Evolutionary conservation across 1,284 basidiomycete genomes (phyloP).

Genomic region (Agaricales sp.): DNA sequence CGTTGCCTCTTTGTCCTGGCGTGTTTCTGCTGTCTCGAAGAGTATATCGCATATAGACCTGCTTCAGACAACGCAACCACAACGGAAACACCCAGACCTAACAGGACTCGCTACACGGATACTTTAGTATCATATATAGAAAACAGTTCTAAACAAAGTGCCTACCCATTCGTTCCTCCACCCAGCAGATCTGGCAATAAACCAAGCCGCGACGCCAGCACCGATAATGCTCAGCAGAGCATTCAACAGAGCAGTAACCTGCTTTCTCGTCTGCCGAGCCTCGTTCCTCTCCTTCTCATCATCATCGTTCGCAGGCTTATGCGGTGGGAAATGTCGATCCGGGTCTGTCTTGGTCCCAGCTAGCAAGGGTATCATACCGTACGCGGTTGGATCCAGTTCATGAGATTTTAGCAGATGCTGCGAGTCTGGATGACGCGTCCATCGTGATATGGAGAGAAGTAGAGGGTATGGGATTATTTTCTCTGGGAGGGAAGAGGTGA

Average conservation of each 20-base stretch:
- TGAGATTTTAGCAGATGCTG: conserved; percentile 34
- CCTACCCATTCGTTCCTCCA: conserved; percentile 68
- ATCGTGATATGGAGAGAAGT: conserved; percentile 51
- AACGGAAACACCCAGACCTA: conserved; percentile 47
- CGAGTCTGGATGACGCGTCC: conserved; percentile 43
- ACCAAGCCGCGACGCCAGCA: conserved; percentile 59
- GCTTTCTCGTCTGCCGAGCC: conserved; percentile 38
- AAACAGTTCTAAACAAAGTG: conserved; percentile 10
- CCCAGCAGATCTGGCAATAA: conserved; percentile 50
- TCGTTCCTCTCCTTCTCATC: conserved; percentile 25
- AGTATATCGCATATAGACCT: conserved; percentile 63
- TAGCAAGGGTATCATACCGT: conserved; percentile 63
- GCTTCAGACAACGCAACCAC: conserved; percentile 59
- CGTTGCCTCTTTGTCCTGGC: conserved; percentile 13
- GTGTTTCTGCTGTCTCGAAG: conserved; percentile 32
- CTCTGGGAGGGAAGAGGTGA: conserved; percentile 22
- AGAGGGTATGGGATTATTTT: conserved; percentile 49
- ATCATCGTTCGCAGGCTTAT: conserved; percentile 30
- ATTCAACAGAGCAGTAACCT: conserved; percentile 60
- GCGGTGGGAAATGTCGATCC: conserved; percentile 47
- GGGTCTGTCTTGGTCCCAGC: conserved; percentile 69
- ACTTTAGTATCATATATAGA: conserved; percentile 8
- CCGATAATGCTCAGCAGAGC: conserved; percentile 58
- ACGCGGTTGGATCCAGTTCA: conserved; percentile 40
- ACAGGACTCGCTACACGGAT: conserved; percentile 42